phyloP scores from a whole-genome alignment of 352 stramenopile species.

The Pythium phragmiticola region DNA sequence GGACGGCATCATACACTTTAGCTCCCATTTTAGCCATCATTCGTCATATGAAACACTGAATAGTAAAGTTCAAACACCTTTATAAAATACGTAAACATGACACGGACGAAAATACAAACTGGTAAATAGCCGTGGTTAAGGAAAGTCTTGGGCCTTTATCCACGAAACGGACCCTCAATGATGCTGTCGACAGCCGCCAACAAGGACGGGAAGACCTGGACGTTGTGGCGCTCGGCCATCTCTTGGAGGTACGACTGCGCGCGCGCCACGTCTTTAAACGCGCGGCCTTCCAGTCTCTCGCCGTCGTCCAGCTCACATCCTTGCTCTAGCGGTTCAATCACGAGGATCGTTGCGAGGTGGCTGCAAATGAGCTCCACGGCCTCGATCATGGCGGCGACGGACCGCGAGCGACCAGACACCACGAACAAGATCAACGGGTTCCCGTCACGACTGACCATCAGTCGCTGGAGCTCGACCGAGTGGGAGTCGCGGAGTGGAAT shows the following conservation, averaged over 20 bases:
- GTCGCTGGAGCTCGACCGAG: constrained; percentile 48
- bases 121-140: no score
- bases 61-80: no score
- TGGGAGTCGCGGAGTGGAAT: constrained; percentile 75
- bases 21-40: no score
- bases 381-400: constrained; percentile 83
- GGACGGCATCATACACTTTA: no score
- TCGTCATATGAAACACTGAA: no score
- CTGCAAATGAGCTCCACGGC: constrained; percentile 80
- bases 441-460: constrained; percentile 20
- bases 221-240: constrained; percentile 78
- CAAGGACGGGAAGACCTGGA: constrained; percentile 72
- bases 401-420: constrained; percentile 65
- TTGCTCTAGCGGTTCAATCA: constrained; percentile 72
- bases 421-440: constrained; percentile 72
- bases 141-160: no score
- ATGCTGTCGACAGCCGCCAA: constrained; percentile 62
- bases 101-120: no score
- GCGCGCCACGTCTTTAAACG: constrained; percentile 80
- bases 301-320: constrained; percentile 59
- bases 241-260: constrained; percentile 79
- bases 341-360: constrained; percentile 64
- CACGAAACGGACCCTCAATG: constrained; percentile 32
- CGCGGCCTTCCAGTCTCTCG: constrained; percentile 41
- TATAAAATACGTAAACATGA: no score